Percentiles rank a stretch among this genome's conserved stretches.
Evolutionary conservation across 2,329 filamentous ascomycete species (phyloP).

Genomic region (Fusarium secorum): DNA sequence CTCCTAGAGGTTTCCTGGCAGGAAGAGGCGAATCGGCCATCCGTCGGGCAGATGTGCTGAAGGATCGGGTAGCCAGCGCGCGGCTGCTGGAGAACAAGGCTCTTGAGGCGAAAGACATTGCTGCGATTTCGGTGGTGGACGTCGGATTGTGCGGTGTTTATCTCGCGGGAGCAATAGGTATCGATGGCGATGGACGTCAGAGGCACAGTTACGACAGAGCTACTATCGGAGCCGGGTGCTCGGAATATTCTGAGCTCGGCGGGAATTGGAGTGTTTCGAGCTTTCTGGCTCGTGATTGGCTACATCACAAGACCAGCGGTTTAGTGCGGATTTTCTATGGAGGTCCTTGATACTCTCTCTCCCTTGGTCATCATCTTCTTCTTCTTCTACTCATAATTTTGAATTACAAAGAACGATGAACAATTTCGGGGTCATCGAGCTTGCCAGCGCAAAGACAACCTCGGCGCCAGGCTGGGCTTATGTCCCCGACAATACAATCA

Average conservation of each 20-base stretch:
- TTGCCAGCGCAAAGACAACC: constrained; percentile 74
- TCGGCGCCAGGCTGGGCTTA: constrained; percentile 91
- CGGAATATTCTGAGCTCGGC: constrained; percentile 42
- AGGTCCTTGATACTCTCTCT: not conserved
- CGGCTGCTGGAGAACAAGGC: constrained; percentile 53
- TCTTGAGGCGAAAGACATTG: constrained; percentile 56
- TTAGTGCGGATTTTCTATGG: constrained; percentile 30
- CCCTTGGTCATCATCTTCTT: not conserved
- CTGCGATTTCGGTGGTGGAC: constrained; percentile 20
- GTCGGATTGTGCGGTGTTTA: constrained; percentile 26
- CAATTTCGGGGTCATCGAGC: constrained; percentile 81
- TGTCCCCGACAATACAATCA: constrained; percentile 76
- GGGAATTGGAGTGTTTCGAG: constrained; percentile 10
- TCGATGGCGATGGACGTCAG: constrained; percentile 34
- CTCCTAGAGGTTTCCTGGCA: constrained; percentile 66
- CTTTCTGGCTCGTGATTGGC: constrained; percentile 40
- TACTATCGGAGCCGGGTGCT: constrained; percentile 34
- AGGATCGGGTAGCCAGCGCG: constrained; percentile 50
- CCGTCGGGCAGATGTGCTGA: constrained; percentile 61
- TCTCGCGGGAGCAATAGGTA: constrained; percentile 20
- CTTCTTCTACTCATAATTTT: constrained; percentile 1
- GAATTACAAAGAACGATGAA: constrained; percentile 56
- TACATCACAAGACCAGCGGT: constrained; percentile 31
- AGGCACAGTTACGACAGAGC: constrained; percentile 15
- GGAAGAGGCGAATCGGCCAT: constrained; percentile 58